Conservation (phyloP, 768 basidiomycete species). For the Kwoniella sp. region DNA sequence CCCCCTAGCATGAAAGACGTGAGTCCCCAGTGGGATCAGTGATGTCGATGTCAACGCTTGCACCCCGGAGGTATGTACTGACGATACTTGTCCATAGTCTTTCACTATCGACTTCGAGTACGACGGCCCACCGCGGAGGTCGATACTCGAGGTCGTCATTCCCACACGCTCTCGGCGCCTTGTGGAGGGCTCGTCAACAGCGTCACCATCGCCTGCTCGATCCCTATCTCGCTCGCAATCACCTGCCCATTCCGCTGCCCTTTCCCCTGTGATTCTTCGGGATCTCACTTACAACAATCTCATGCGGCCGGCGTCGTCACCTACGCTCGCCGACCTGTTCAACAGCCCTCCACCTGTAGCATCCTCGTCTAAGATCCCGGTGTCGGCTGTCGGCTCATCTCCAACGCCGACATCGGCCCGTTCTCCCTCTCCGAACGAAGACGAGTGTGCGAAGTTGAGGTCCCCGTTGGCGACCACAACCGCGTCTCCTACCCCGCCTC, state of each 20-base stretch:
- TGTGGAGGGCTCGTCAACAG: too few species aligned
- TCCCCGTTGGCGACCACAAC: too few species aligned
- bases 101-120: neutral
- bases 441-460: too few species aligned
- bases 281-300: neutral
- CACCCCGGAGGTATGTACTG: neutral
- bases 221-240: neutral
- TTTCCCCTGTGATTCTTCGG: neutral
- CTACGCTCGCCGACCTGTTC: constrained; percentile 14
- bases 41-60: too few species aligned
- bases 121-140: neutral
- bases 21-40: too few species aligned
- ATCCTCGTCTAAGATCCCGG: neutral
- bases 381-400: neutral
- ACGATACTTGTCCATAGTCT: neutral
- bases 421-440: too few species aligned
- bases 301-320: neutral
- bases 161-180: constrained; percentile 14
- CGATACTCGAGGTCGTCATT: constrained; percentile 17
- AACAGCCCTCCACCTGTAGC: constrained; percentile 10
- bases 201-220: neutral
- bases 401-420: neutral
- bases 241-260: neutral
- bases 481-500: too few species aligned
- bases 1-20: neutral